Conservation (phyloP, 805 yeast genomes). For the Saccharomycopsis sp. region DNA sequence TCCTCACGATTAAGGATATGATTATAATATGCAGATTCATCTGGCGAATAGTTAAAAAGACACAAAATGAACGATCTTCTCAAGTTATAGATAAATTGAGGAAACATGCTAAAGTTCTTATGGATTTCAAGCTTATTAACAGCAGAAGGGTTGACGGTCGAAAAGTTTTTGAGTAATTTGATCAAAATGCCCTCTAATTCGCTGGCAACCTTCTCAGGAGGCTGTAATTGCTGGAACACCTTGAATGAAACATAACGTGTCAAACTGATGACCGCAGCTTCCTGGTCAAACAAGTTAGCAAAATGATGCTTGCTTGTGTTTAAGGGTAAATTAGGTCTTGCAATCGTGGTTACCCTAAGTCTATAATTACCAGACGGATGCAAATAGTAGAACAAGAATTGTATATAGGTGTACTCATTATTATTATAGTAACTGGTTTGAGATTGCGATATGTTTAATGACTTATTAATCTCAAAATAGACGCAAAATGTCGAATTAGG, state of each 20-base stretch:
- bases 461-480: slow-evolving; percentile 43
- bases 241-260: slow-evolving; percentile 87
- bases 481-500: slow-evolving; percentile 56
- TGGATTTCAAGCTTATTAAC: slow-evolving; percentile 75
- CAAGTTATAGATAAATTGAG: slow-evolving; percentile 92
- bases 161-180: slow-evolving; percentile 85
- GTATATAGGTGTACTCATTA: slow-evolving; percentile 35
- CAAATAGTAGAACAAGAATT: slow-evolving; percentile 87
- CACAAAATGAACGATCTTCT: slow-evolving; percentile 95
- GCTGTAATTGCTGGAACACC: slow-evolving; percentile 56
- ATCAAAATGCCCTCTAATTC: slow-evolving; percentile 94
- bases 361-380: slow-evolving; percentile 91
- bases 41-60: slow-evolving; percentile 97
- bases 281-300: slow-evolving; percentile 83
- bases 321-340: slow-evolving; percentile 22
- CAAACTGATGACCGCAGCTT: slow-evolving; percentile 93
- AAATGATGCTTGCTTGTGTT: slow-evolving; percentile 31
- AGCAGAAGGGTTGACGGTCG: slow-evolving; percentile 86
- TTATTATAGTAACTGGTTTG: background rate
- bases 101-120: slow-evolving; percentile 79
- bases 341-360: slow-evolving; percentile 83
- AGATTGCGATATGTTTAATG: background rate
- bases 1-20: slow-evolving; percentile 90
- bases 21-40: slow-evolving; percentile 95
- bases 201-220: slow-evolving; percentile 85